Conservation (phyloP, 2,329 filamentous ascomycete species). For the Cyphellophora attinorum region DNA sequence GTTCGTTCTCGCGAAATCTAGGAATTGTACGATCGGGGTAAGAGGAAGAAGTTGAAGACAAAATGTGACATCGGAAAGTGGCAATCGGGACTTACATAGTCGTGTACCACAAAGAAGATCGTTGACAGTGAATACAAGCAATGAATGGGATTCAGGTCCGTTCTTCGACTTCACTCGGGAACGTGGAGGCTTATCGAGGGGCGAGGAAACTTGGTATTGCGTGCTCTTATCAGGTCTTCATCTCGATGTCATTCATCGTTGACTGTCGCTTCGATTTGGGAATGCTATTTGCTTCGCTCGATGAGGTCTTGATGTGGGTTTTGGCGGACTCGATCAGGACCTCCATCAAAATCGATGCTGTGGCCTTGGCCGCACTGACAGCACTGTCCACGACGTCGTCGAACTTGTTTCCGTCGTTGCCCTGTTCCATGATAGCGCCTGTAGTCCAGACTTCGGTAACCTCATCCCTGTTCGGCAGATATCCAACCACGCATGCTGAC, state of each 20-base stretch:
- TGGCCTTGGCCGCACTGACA: slow-evolving; percentile 51
- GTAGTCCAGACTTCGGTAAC: slow-evolving; percentile 93
- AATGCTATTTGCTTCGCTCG: not conserved
- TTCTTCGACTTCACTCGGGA: not conserved
- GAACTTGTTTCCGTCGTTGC: slow-evolving; percentile 23
- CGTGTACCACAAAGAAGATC: not conserved
- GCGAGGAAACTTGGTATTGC: too few relatives aligned
- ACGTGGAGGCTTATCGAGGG: slow-evolving; percentile 1
- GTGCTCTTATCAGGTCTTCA: slow-evolving; percentile 23
- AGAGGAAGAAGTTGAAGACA: slow-evolving; percentile 2
- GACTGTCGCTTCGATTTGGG: slow-evolving; percentile 6
- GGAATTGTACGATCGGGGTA: not conserved
- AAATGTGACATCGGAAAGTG: not conserved
- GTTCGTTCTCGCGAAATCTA: not conserved
- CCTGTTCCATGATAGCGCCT: slow-evolving; percentile 45
- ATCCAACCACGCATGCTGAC: slow-evolving; percentile 82
- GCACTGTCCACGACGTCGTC: slow-evolving; percentile 48
- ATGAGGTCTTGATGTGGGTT: slow-evolving; percentile 1
- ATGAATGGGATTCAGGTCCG: not conserved
- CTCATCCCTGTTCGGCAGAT: slow-evolving; percentile 77
- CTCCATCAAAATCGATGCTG: slow-evolving; percentile 50
- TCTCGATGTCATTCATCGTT: slow-evolving; percentile 18
- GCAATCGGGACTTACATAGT: not conserved
- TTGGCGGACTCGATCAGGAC: slow-evolving; percentile 48
- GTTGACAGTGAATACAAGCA: not conserved